A percentile compares a stretch with the other conserved stretches of the same genome.
Conservation (phyloP, 2,329 filamentous ascomycete genomes). For the Achaetomium macrosporum region DNA sequence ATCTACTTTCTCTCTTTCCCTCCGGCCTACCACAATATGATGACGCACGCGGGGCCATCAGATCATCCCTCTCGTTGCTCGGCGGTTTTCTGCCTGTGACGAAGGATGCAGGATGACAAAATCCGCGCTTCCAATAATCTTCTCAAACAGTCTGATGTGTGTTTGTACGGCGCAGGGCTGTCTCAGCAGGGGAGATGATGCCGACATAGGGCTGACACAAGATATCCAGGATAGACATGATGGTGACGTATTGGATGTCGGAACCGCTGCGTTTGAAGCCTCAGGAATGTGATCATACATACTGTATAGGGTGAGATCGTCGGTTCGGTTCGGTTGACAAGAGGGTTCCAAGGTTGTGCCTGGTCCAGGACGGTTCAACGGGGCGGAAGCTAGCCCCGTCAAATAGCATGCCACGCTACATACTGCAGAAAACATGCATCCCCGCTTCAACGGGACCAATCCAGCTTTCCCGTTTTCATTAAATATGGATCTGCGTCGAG, state of each 20-base stretch:
- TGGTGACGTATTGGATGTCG: neutral
- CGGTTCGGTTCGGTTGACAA: neutral
- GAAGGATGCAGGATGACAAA: slow-evolving; percentile 41
- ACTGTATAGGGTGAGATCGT: too few species aligned
- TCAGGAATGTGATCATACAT: neutral
- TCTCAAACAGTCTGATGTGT: slow-evolving; percentile 30
- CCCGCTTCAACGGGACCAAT: slow-evolving; percentile 1
- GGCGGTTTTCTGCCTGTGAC: slow-evolving; percentile 26
- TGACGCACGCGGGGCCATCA: slow-evolving; percentile 38
- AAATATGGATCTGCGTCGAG: slow-evolving; percentile 15
- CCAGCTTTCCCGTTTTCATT: neutral
- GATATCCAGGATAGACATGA: neutral
- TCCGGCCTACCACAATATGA: slow-evolving; percentile 23
- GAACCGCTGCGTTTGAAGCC: neutral
- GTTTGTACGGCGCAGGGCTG: neutral
- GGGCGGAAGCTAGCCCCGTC: neutral
- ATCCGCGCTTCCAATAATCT: slow-evolving; percentile 39
- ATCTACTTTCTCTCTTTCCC: neutral
- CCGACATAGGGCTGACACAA: neutral
- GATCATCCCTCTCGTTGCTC: slow-evolving; percentile 22
- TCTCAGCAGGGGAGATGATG: neutral
- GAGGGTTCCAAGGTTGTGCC: neutral
- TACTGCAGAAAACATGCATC: slow-evolving; percentile 1
- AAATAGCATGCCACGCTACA: slow-evolving; percentile 6
- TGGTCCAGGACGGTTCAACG: neutral